phyloP scores from a whole-genome alignment of 345 rosid genomes.

The Camelina sativa region DNA sequence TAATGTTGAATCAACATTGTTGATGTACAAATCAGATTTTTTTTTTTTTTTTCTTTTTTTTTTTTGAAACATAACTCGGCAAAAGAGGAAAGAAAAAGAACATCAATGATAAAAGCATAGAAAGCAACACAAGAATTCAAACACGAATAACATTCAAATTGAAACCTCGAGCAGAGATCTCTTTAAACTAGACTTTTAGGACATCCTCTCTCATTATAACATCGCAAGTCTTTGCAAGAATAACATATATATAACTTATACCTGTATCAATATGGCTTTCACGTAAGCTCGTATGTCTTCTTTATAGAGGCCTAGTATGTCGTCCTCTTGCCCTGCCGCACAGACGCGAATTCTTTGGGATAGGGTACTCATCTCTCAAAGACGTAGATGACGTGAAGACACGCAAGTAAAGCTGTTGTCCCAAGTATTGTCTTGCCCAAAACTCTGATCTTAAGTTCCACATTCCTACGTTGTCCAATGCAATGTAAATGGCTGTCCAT shows the following conservation, averaged over 20 bases:
- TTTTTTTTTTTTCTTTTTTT: no score
- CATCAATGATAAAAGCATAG: slow-evolving; percentile 5
- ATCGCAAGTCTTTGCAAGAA: slow-evolving; percentile 29
- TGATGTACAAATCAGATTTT: no score
- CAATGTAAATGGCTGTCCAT: slow-evolving; percentile 90
- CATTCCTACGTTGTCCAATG: slow-evolving; percentile 98
- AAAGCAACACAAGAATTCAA: slow-evolving; percentile 18
- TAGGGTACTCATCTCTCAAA: slow-evolving; percentile 84
- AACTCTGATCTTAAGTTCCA: slow-evolving; percentile 94
- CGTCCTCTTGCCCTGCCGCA: slow-evolving; percentile 84
- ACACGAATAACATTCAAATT: slow-evolving; percentile 34
- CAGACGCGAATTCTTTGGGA: slow-evolving; percentile 84
- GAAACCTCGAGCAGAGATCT: slow-evolving; percentile 63
- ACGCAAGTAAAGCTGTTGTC: slow-evolving; percentile 88
- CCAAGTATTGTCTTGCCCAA: slow-evolving; percentile 97
- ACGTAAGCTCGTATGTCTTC: slow-evolving; percentile 13
- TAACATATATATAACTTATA: slow-evolving; percentile 37
- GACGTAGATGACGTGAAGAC: slow-evolving; percentile 79
- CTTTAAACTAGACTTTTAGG: slow-evolving; percentile 26
- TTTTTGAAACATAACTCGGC: not conserved
- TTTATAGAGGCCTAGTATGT: slow-evolving; percentile 73
- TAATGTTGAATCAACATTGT: no score
- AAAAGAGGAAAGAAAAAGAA: not conserved
- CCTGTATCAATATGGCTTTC: slow-evolving; percentile 26
- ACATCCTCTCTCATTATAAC: slow-evolving; percentile 33